Evolutionary conservation across 129 eudicot species (phyloP).

Genomic region (Deinandra increscens): DNA sequence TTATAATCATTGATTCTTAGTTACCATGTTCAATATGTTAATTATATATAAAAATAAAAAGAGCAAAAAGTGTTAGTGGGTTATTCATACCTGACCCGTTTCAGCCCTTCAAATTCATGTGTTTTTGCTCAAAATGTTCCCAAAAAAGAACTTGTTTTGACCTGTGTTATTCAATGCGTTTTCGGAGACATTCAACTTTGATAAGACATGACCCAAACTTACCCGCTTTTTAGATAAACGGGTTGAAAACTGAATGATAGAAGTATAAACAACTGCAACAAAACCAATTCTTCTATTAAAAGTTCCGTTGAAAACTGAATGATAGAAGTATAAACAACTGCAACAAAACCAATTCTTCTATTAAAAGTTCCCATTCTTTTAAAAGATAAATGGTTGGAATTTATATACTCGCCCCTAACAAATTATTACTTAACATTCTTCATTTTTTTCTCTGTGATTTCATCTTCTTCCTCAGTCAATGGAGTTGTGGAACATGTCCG

Average conservation of each 20-base stretch:
- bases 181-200: background rate
- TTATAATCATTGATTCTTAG: background rate
- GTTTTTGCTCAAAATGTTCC: background rate
- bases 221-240: background rate
- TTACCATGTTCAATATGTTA: background rate
- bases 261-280: no score
- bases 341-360: no score
- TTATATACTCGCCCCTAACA: background rate
- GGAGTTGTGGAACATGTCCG: constrained; percentile 97
- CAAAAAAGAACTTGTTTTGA: no score
- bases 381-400: background rate
- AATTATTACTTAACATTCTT: background rate
- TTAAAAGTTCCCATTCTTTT: no score
- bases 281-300: no score
- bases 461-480: constrained; percentile 45
- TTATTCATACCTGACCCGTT: background rate
- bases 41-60: background rate
- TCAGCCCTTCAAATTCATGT: no score
- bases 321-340: background rate
- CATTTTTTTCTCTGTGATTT: background rate
- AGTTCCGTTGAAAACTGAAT: background rate
- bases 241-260: background rate
- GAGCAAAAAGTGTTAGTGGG: no score
- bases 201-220: background rate
- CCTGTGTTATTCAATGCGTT: no score